Percentiles rank a stretch among this genome's conserved stretches.
phyloP scores from a whole-genome alignment of 345 rosid genomes.

The Dimocarpus longan region DNA sequence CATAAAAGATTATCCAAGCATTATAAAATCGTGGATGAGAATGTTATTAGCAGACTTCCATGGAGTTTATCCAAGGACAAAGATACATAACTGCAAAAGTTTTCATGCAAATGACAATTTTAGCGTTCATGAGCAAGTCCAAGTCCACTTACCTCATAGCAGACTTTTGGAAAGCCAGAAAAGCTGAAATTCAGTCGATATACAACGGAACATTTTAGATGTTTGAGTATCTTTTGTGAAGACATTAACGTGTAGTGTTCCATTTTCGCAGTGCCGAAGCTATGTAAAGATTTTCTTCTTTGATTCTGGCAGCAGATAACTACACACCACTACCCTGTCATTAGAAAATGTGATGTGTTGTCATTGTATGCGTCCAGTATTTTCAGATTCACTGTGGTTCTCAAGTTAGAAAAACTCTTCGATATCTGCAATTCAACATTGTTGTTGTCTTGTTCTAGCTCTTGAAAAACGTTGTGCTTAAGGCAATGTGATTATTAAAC shows the following conservation, averaged over 20 bases:
- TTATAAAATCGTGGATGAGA: constrained; percentile 79
- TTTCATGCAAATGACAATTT: background rate
- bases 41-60: constrained; percentile 69
- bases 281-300: background rate
- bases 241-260: too few relatives aligned
- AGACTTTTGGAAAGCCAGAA: background rate
- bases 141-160: background rate
- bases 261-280: too few relatives aligned
- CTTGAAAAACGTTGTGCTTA: too few relatives aligned
- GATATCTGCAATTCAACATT: too few relatives aligned
- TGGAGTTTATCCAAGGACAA: constrained; percentile 65
- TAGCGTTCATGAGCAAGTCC: background rate
- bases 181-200: background rate
- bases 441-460: background rate
- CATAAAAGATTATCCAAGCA: constrained; percentile 65
- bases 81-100: constrained; percentile 39
- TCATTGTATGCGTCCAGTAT: background rate
- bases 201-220: background rate
- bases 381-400: too few relatives aligned
- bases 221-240: too few relatives aligned
- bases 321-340: background rate
- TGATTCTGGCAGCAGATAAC: background rate
- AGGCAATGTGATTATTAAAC: too few relatives aligned
- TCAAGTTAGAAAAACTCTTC: background rate
- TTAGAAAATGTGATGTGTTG: background rate